Evolutionary conservation across 2,329 filamentous ascomycete genomes (phyloP), one percentile per base, ranked within the genome.

Genomic region (Alternaria alternata): DNA sequence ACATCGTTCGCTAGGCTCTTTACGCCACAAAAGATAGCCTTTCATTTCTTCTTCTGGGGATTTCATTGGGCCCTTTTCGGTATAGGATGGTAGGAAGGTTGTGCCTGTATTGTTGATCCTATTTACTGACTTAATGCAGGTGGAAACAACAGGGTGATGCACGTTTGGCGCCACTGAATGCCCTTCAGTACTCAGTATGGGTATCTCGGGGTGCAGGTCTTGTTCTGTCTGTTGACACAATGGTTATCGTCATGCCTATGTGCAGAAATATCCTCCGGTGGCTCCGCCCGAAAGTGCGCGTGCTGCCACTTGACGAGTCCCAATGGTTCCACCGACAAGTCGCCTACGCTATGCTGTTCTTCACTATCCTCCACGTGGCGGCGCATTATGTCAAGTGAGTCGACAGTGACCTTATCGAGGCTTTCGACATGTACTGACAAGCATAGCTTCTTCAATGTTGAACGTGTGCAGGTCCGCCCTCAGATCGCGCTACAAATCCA

Each of bases 311-410:
- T n/a, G 95, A 99, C 74, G 95, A 99, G 81, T 96, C 93, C 61
- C 86, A 94, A 67, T 99, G 93, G 93, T 96, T 99, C 80, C 95
- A 99, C 82, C 87, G 94, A 66, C 95, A 99, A 79, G 87, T 96
- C 43, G 94, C 95, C 18, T 99, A 99, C 76, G 85, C 93, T 1
- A 83, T 98, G 81, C 84, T 98, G 3, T 75, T 97, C 56, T 99
- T 94, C 79, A 91, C 90, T 28, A 85, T 89, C 51, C 79, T 92
- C 28, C 95, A 99, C 78, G 90, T 89, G 1, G 75, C 85, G 14
- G 88, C 88, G 51, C 95, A 99, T 80, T 99, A 99, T 73, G 92
- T 98, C 83, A 99, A 99, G 90, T 92, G 84, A 78, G 88, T 80
- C 56, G 18, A 34, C 41, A 26, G 0, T 16, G 36, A 12, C 14